phyloP scores from a whole-genome alignment of 306 rosid species.

The Hippophae rhamnoides region DNA sequence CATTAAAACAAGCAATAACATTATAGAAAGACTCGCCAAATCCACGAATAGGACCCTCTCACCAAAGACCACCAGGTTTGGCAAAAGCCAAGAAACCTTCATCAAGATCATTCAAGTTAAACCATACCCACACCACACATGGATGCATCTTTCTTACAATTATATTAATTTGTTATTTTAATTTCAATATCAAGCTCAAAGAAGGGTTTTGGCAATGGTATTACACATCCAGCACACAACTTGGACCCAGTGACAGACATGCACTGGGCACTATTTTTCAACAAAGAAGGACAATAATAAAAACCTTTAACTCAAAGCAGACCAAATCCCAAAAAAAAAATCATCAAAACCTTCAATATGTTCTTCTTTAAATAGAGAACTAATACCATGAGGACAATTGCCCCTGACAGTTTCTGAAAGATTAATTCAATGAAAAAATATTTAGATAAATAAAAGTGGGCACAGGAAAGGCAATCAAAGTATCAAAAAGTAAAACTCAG shows the following conservation, averaged over 20 bases:
- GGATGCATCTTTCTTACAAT: slow-evolving; percentile 20
- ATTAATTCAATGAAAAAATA: neutral
- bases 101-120: slow-evolving; percentile 52
- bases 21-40: slow-evolving; percentile 53
- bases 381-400: no score
- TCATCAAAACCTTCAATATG: no score
- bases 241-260: slow-evolving; percentile 4
- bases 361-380: no score
- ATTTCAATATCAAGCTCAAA: slow-evolving; percentile 12
- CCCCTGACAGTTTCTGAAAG: neutral
- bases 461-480: neutral
- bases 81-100: slow-evolving; percentile 53
- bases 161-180: slow-evolving; percentile 16
- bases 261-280: slow-evolving; percentile 1
- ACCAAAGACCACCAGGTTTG: slow-evolving; percentile 54
- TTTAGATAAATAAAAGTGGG: neutral
- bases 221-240: slow-evolving; percentile 1
- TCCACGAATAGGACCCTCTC: slow-evolving; percentile 50
- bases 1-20: slow-evolving; percentile 42
- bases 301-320: neutral
- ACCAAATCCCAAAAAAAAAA: neutral
- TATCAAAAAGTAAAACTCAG: no score
- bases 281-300: slow-evolving; percentile 1
- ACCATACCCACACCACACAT: slow-evolving; percentile 37
- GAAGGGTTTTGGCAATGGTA: slow-evolving; percentile 13